Evolutionary conservation across 2,329 filamentous ascomycete species (phyloP), one percentile per base, ranked within the genome.

Genomic region (Penicillium sp.): DNA sequence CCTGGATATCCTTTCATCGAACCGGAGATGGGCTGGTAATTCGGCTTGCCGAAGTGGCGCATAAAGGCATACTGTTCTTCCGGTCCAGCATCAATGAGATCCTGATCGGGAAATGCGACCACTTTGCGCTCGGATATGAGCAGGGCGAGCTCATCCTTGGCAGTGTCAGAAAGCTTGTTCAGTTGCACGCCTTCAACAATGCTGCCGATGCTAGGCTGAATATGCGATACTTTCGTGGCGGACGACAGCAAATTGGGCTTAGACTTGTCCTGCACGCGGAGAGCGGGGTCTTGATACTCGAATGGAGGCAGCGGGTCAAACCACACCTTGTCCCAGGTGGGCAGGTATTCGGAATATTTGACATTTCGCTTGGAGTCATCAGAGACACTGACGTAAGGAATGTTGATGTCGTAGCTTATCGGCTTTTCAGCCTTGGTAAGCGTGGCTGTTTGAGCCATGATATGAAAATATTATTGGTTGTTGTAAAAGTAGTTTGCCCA

Each of bases 61-160:
- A 76, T 76, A 57, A 78, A 79, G 2, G 71, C 66, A 52, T 77
- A 72, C 61, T 77, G 76, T 12, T 64, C 66, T 4, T 68, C 70
- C 3, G 75, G 75, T 7, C 76, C 74, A 18, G 71, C 71, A 58
- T 77, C 71, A 24, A 78, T 74, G 48, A 80, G 71, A 56, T 81
- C 77, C 58, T 81, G 77, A 33, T 79, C 71, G n/a, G 77, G 77
- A 67, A 81, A 80, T 33, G 78, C 77, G 12, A 79, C 71, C 16
- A 81, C 76, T 52, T 78, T 79, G 59, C 88, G 84, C 73, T 90
- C 81, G 11, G 89, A 86, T 11, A 91, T 87, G 61, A 88, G 85
- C 21, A 87, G 82, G 1, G 78, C 79, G 11, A 81, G 74, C 62
- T 81, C 79, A 56, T 81, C 78, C 54, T 79, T 79, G 47, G 76